phyloP scores from a whole-genome alignment of 2,329 filamentous ascomycete genomes.

The Fusarium graminum region DNA sequence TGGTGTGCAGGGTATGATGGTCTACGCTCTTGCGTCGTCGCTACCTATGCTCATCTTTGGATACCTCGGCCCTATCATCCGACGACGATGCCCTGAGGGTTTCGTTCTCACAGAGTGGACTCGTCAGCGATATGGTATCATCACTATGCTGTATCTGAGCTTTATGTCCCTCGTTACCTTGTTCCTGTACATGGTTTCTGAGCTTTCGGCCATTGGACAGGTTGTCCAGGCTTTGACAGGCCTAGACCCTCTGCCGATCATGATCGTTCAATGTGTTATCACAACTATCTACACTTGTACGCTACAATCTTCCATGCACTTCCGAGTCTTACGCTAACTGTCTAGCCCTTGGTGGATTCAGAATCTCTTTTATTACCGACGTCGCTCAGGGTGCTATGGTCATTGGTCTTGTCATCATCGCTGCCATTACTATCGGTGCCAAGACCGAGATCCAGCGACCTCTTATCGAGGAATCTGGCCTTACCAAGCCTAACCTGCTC shows the following conservation, averaged over 20 bases:
- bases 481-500: constrained; percentile 76
- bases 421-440: constrained; percentile 81
- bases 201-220: constrained; percentile 84
- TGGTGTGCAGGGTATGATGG: constrained; percentile 81
- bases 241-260: constrained; percentile 77
- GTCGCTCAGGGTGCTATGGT: constrained; percentile 86
- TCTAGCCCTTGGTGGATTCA: constrained; percentile 81
- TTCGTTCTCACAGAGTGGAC: constrained; percentile 91
- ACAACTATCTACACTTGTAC: constrained; percentile 87
- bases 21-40: constrained; percentile 80
- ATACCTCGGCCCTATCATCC: constrained; percentile 79
- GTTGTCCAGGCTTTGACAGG: constrained; percentile 81
- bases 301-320: constrained; percentile 33
- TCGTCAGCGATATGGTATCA: constrained; percentile 78
- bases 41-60: constrained; percentile 82
- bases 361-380: constrained; percentile 86
- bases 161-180: constrained; percentile 83
- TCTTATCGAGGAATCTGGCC: constrained; percentile 75
- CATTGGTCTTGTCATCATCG: constrained; percentile 78
- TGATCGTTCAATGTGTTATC: constrained; percentile 82
- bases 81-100: constrained; percentile 82
- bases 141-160: constrained; percentile 79
- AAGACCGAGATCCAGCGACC: constrained; percentile 78
- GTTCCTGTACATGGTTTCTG: constrained; percentile 89
- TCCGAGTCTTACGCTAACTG: background rate